Evolutionary conservation across 1,284 basidiomycete genomes (phyloP), one percentile per base, ranked within the genome.

Genomic region (Leccinum cinnamomeum): DNA sequence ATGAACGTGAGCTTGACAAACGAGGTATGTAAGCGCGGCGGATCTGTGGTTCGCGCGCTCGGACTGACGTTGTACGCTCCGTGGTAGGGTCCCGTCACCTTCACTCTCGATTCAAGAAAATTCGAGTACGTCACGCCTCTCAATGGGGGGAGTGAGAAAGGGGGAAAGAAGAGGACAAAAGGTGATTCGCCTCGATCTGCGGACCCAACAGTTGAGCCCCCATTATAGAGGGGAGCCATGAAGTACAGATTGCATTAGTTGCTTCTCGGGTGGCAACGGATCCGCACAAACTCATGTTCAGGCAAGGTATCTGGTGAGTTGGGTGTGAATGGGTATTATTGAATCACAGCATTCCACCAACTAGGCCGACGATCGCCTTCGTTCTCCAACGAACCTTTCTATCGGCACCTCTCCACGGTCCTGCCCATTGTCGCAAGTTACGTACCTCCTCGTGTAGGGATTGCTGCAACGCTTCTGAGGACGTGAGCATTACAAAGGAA

Each of bases 1-100:
- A 96, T 96, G 94, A 84, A 88, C 62, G 92, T 97, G 57, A 85
- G 81, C 63, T 77, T 96, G 59, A 89, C 84, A 41, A 97, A 97
- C 73, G 94, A 96, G 79, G 93, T 91, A 74, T 60, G 81, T 72
- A 55, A 10, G 39, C 18, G 5, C 44, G 8, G 16, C 25, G 4
- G n/a, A 14, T 30, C 30, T n/a, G 33, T 7, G 10, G 12, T 59
- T 10, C 14, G 8, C 41, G 18, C 58, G 33, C 33, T 57, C 5
- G 58, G 11, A 56, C 59, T 57, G 58, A 63, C 20, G n/a, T 16
- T 33, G 53, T 35, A 28, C 44, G 41, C 28, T 4, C 30, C 63
- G 8, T 50, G 53, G 48, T 67, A 93, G 90, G 92, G 92, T 1
- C 92, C 92, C 51, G 87, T 94, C 30, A 94, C 92, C 16, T 86